Evolutionary conservation across 257 asterid genomes (phyloP).

Genomic region (Solanum piurae): DNA sequence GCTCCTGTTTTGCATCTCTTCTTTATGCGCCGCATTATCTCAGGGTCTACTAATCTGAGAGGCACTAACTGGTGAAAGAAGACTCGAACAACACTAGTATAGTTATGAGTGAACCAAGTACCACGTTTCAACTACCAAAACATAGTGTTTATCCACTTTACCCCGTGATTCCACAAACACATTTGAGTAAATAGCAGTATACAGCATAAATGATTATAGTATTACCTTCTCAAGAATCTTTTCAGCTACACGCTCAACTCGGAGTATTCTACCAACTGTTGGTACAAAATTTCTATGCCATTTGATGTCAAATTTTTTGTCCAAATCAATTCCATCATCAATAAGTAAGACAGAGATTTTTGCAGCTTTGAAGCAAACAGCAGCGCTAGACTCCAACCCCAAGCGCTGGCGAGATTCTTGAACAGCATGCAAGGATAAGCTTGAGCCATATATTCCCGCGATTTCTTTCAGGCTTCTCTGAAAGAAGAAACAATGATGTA

Average conservation of each 20-base stretch:
- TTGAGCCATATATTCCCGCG: constrained; percentile 57
- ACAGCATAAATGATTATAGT: not conserved
- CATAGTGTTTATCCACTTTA: not conserved
- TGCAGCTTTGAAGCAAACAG: constrained; percentile 59
- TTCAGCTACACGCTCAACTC: constrained; percentile 76
- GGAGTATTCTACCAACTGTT: constrained; percentile 62
- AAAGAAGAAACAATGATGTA: not conserved
- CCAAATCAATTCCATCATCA: constrained; percentile 74
- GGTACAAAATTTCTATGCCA: constrained; percentile 72
- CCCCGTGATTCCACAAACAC: not conserved
- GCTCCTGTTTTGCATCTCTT: not conserved
- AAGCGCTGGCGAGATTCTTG: constrained; percentile 45
- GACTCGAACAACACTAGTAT: not conserved
- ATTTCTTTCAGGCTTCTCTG: constrained; percentile 90
- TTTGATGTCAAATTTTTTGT: constrained; percentile 42
- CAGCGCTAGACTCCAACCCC: constrained; percentile 60
- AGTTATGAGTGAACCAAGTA: not conserved
- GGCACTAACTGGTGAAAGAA: not conserved
- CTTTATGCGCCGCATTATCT: not conserved
- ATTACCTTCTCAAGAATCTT: constrained; percentile 66
- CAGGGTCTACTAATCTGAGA: not conserved
- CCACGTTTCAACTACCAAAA: not conserved
- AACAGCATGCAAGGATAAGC: constrained; percentile 51
- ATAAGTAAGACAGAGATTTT: constrained; percentile 55
- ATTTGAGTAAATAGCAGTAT: not conserved